phyloP scores from a whole-genome alignment of 2,329 filamentous ascomycete genomes.

The Colletotrichum chlorophyti region DNA sequence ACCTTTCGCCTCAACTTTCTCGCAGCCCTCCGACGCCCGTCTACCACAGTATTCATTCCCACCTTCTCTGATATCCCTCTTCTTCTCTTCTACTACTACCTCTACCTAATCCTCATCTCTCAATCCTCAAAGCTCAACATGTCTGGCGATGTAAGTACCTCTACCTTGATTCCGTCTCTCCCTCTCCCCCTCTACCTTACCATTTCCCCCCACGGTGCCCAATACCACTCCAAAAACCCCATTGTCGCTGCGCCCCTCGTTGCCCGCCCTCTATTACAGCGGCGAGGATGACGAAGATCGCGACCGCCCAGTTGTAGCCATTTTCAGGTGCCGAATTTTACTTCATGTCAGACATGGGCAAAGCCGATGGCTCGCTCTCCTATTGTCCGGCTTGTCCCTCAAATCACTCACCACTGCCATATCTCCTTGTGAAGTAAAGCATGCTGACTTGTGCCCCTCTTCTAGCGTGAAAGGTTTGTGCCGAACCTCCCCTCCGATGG shows the following conservation, averaged over 20 bases:
- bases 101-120: conserved; percentile 16
- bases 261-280: conserved; percentile 13
- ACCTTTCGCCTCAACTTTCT: conserved; percentile 25
- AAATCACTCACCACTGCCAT: conserved; percentile 17
- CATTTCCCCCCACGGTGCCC: conserved; percentile 25
- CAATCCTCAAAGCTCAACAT: conserved; percentile 27
- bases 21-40: conserved; percentile 20
- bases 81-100: conserved; percentile 3
- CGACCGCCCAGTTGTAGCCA: neutral
- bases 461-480: conserved; percentile 73
- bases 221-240: conserved; percentile 25
- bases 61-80: conserved; percentile 10
- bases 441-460: conserved; percentile 45
- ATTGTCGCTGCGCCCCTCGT: conserved; percentile 21
- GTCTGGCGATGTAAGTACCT: conserved; percentile 31
- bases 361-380: neutral
- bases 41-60: conserved; percentile 10
- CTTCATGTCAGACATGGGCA: neutral
- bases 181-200: no score
- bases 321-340: neutral
- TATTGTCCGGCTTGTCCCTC: neutral
- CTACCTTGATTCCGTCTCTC: no score
- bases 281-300: conserved; percentile 3
- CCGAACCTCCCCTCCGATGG: conserved; percentile 19
- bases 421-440: conserved; percentile 7